These are phyloP conservation scores for Phellinidium pouzarii DNA, from an alignment of 1,284 basidiomycete genomes.

Conservation along the genomic window DNA sequence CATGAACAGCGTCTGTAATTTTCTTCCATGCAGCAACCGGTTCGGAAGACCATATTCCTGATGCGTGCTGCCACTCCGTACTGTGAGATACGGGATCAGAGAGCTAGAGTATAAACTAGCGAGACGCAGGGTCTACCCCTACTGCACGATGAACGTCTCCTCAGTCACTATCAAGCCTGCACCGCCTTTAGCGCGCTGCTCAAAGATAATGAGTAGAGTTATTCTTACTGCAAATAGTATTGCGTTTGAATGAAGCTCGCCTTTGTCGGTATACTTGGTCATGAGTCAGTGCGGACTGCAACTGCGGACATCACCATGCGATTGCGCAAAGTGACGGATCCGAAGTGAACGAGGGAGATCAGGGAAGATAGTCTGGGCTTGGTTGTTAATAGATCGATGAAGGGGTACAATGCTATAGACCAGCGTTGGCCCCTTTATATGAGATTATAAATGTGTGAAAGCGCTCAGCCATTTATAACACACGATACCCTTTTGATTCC, in stretches of 20 bases:
- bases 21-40: slow-evolving; percentile 33
- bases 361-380: slow-evolving; percentile 20
- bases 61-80: slow-evolving; percentile 27
- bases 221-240: no score
- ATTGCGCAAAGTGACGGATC: slow-evolving; percentile 27
- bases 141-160: slow-evolving; percentile 33
- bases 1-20: slow-evolving; percentile 37
- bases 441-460: no score
- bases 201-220: not conserved
- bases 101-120: not conserved
- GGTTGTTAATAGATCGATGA: not conserved
- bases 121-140: slow-evolving; percentile 31
- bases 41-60: slow-evolving; percentile 31
- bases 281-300: slow-evolving; percentile 33
- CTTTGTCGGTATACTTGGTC: slow-evolving; percentile 29
- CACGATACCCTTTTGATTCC: no score
- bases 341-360: slow-evolving; percentile 30
- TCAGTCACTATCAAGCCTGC: slow-evolving; percentile 41
- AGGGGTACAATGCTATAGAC: not conserved
- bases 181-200: slow-evolving; percentile 35
- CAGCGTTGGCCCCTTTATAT: not conserved
- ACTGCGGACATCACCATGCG: slow-evolving; percentile 29
- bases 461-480: not conserved
- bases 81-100: slow-evolving; percentile 16
- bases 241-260: no score